Percentiles rank a stretch among this genome's conserved stretches.
Conservation (phyloP, 257 asterid genomes). For the Leonotis leonurus region DNA sequence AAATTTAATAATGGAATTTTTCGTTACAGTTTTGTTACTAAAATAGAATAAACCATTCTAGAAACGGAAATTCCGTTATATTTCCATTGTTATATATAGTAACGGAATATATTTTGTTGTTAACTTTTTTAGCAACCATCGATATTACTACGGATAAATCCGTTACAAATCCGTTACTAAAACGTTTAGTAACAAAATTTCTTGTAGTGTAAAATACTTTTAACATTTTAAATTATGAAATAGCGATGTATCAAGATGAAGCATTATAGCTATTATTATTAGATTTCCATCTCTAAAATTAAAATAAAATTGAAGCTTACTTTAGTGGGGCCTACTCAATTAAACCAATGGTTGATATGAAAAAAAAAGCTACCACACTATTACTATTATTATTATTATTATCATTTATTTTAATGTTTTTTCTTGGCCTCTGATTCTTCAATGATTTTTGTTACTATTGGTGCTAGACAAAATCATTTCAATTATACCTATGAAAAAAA, state of each 20-base stretch:
- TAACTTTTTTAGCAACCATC: too few species aligned
- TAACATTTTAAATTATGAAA: constrained; percentile 5
- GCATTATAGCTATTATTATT: not conserved
- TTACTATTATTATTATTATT: not conserved
- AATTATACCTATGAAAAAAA: constrained; percentile 10
- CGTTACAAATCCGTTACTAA: too few species aligned
- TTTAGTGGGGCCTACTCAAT: not conserved
- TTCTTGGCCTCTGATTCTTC: constrained; percentile 16
- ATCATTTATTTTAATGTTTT: too few species aligned
- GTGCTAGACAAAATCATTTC: constrained; percentile 33
- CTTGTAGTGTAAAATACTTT: too few species aligned
- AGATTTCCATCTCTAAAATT: not conserved
- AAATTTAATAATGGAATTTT: too few species aligned
- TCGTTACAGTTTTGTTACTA: too few species aligned
- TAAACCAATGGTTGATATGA: constrained; percentile 5
- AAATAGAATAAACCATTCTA: too few species aligned
- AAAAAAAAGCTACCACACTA: not conserved
- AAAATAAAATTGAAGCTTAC: not conserved
- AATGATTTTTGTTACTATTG: constrained; percentile 13
- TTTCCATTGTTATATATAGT: too few species aligned
- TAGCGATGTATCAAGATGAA: constrained; percentile 3
- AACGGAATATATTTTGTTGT: too few species aligned
- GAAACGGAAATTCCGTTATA: too few species aligned
- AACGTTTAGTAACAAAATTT: too few species aligned
- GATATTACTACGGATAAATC: too few species aligned